Evolutionary conservation across 495 filamentous ascomycete species (phyloP), one percentile per base, ranked within the genome.

Genomic region (Aspergillus homomorphus): DNA sequence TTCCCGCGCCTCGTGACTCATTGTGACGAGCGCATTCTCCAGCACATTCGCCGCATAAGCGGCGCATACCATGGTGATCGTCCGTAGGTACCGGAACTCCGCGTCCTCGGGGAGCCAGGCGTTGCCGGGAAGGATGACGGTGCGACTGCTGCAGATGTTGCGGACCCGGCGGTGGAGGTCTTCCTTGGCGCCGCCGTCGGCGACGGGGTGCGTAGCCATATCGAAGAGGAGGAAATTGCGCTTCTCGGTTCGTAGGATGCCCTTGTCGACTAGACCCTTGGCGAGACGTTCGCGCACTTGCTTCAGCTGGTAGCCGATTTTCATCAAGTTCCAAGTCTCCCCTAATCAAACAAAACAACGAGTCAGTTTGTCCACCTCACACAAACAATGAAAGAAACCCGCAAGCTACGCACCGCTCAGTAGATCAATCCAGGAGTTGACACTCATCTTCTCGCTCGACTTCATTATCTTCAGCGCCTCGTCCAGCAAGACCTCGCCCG

Each of bases 391-490:
- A 26, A 8, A 48, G 50, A 22, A 23, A 14, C 22, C 48, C n/a
- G n/a, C 20, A 28, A 22, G 41, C 44, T 54, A 62, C 82, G 53
- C 88, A 97, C 94, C 94, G 66, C 90, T 96, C 90, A 98, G 90
- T 58, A 98, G 79, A 70, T 98, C 94, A 72, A 98, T 97, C 94
- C 94, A 98, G 41, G 90, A 88, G 76, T 88, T 91, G 53, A 98
- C 95, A 72, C 94, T 98, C 94, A 98, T 98, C 83, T 96, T 96
- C 81, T 98, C 94, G 71, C 91, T 96, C 61, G 87, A 86, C 79
- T 98, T 98, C 93, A 98, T 98, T 92, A 98, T 96, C 81, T 98
- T 98, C 70, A 98, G 80, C 59, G 94, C 89, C 80, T 98, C 94
- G 77, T 98, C 94, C 66, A 98, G 84, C 68, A 98, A 83, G 65